A percentile compares a stretch with the other conserved stretches of the same genome.
phyloP scores from a whole-genome alignment of 2,329 filamentous ascomycete species.

The Trichoderma koningiopsis region DNA sequence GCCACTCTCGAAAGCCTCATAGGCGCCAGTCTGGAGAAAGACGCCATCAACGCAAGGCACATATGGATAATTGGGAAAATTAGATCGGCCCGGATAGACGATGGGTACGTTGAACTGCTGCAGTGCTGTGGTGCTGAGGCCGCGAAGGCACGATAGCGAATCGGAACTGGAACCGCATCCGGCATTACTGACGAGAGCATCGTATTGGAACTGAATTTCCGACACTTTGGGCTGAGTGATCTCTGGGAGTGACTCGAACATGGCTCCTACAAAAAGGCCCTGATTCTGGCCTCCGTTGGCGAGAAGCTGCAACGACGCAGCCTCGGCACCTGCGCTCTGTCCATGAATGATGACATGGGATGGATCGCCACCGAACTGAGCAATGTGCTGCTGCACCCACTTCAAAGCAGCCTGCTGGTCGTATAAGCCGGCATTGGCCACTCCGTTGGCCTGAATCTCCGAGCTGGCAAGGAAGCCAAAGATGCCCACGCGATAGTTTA shows the following conservation, averaged over 20 bases:
- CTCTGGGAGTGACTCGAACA: conserved; percentile 55
- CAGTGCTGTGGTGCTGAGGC: conserved; percentile 44
- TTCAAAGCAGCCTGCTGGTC: conserved; percentile 48
- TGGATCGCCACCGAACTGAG: conserved; percentile 29
- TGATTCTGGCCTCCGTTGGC: conserved; percentile 53
- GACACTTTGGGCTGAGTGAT: conserved; percentile 46
- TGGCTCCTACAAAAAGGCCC: conserved; percentile 54
- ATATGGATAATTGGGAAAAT: conserved; percentile 54
- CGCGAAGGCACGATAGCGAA: conserved; percentile 50
- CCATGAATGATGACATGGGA: conserved; percentile 69
- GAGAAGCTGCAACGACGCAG: conserved; percentile 63
- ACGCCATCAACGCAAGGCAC: conserved; percentile 57
- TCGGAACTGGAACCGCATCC: conserved; percentile 34
- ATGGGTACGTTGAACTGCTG: conserved; percentile 48
- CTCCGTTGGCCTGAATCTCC: conserved; percentile 25
- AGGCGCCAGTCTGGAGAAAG: conserved; percentile 53
- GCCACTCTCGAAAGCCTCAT: conserved; percentile 50
- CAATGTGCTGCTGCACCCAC: conserved; percentile 30
- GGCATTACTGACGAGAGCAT: conserved; percentile 14
- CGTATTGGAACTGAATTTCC: conserved; percentile 23
- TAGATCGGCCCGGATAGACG: conserved; percentile 33
- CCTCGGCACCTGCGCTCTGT: conserved; percentile 67
- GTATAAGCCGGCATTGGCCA: conserved; percentile 29
- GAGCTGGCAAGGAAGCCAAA: conserved; percentile 43
- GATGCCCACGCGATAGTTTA: conserved; percentile 49